phyloP scores from a whole-genome alignment of 176 grass and related monocot genomes.

The Dendrocalamus sinicus region DNA sequence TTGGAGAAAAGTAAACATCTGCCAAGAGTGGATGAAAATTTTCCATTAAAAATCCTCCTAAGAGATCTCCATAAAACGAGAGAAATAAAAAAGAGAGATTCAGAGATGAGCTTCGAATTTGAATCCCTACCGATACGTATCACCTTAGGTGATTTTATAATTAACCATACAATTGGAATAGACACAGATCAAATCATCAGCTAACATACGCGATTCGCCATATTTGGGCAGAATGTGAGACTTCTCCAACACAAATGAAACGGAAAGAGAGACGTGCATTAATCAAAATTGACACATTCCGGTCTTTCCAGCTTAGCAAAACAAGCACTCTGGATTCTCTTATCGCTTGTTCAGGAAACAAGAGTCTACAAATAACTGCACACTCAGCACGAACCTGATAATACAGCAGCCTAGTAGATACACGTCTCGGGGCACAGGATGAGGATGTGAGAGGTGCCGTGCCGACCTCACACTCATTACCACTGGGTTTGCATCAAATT shows the following conservation, averaged over 20 bases:
- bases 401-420: slow-evolving; percentile 41
- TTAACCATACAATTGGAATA: background rate
- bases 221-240: background rate
- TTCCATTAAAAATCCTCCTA: no score
- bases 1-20: no score
- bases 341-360: slow-evolving; percentile 31
- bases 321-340: slow-evolving; percentile 43
- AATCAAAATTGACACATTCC: slow-evolving; percentile 45
- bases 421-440: slow-evolving; percentile 26
- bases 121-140: background rate
- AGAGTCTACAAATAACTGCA: slow-evolving; percentile 15
- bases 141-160: no score
- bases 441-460: background rate
- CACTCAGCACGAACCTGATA: slow-evolving; percentile 32
- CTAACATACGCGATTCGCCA: background rate
- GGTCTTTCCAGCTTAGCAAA: slow-evolving; percentile 33
- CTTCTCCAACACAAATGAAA: background rate
- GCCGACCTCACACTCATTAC: background rate
- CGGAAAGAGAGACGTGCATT: background rate
- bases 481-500: background rate
- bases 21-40: no score
- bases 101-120: background rate
- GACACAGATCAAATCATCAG: background rate
- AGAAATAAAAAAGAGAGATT: background rate
- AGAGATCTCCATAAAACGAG: background rate